These are phyloP conservation scores for Leishmania aethiopica DNA, from an alignment of 208 protist genomes.

Conservation along the genomic window DNA sequence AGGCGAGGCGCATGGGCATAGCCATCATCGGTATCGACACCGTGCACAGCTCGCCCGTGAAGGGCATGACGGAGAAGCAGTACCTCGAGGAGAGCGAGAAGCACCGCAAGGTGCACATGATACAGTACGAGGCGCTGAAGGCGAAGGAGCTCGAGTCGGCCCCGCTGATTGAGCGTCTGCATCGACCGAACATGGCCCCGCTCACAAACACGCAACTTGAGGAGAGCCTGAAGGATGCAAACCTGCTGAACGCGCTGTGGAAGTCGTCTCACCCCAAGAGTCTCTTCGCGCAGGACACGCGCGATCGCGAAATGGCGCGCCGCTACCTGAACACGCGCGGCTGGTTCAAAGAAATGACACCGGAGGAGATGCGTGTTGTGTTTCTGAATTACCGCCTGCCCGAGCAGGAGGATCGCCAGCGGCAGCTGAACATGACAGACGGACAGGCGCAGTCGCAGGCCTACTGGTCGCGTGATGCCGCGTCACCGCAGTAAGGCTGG, in stretches of 20 bases:
- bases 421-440: slow-evolving; percentile 39
- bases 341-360: slow-evolving; percentile 87
- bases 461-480: slow-evolving; percentile 51
- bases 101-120: slow-evolving; percentile 78
- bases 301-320: slow-evolving; percentile 65
- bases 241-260: slow-evolving; percentile 85
- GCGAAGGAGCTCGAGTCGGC: slow-evolving; percentile 68
- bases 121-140: slow-evolving; percentile 72
- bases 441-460: slow-evolving; percentile 32
- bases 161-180: slow-evolving; percentile 84
- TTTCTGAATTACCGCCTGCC: slow-evolving; percentile 77
- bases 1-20: slow-evolving; percentile 88
- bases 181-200: slow-evolving; percentile 64
- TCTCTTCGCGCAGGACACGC: slow-evolving; percentile 41
- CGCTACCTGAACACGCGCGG: slow-evolving; percentile 74
- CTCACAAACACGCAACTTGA: slow-evolving; percentile 71
- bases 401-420: slow-evolving; percentile 46
- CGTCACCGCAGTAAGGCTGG: not conserved
- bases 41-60: slow-evolving; percentile 61
- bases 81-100: slow-evolving; percentile 69
- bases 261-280: slow-evolving; percentile 65
- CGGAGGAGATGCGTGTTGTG: slow-evolving; percentile 77
- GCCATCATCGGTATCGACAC: slow-evolving; percentile 91
- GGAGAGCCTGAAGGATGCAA: slow-evolving; percentile 74
- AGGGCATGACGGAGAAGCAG: slow-evolving; percentile 78